Evolutionary conservation across 176 grass and related monocot species (phyloP), one percentile per base, ranked within the genome.

Genomic region (Avena eriantha): DNA sequence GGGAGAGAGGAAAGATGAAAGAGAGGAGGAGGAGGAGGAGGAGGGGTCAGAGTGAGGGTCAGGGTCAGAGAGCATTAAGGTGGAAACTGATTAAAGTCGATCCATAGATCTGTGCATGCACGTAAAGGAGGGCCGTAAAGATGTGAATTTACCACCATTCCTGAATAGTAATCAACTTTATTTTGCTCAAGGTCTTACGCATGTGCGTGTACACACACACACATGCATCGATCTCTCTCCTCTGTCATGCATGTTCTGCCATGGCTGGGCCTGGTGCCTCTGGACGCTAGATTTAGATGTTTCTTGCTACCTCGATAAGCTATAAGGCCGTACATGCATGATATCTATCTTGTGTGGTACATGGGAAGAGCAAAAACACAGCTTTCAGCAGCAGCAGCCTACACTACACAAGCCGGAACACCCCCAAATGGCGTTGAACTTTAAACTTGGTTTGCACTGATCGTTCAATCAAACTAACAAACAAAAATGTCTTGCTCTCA

Each of bases 11-110:
- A 77, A 23, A 48, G 85, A 39, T 31, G 61, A 55, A 21, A 71
- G 83, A 50, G 70, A 43, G 18, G 48, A 67, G 61, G 16, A 15
- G 2, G 43, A 29, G 29, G 29, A 29, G 29, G 29, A 29, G 29
- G 26, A 22, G 73, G 61, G 81, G 89, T 78, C 82, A 83, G 76
- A 16, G n/a, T 9, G 45, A 53, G 35, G 35, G 61, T 8, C 9
- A 1, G 33, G 80, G 77, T 92, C 85, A 92, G 93, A 92, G 93
- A 90, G 85, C 93, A 90, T 83, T 94, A 86, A 89, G 79, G 75
- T 75, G 50, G 73, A 70, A 93, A 91, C 89, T 83, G 92, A 90
- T 93, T 88, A 93, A 91, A 91, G 89, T 89, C 15, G 49, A 77
- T 77, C 73, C 34, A 76, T 56, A 71, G 84, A 51, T 86, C 80